Base-by-base conservation (phyloP, 176 grass and related monocot genomes). In the Triticum turgidum region DNA sequence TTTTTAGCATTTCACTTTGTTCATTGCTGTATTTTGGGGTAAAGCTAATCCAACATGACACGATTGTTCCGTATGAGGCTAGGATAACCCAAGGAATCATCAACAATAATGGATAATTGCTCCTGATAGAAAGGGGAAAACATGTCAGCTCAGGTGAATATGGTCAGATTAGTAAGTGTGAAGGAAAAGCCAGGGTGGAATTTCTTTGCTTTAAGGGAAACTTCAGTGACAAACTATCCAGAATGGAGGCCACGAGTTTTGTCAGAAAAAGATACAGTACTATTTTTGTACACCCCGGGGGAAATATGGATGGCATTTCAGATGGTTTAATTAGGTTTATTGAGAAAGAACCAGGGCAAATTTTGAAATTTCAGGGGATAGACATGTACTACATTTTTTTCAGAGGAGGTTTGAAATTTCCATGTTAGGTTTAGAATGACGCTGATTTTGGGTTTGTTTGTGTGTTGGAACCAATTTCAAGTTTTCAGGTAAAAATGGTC, bases 101-200 rank as follows among this genome's bases (percentile, higher is more conserved):
- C 27, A 32, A 11, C 1, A 15, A 70, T 13, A 81, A 49, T 51
- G 21, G 11, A 51, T 61, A 79, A 14, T 85, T 47, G 29, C 34
- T 49, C 1, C 24, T 61, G 69, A n/a, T 76, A 70, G 21, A 52
- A 32, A 69, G 37, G 27, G 47, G 37, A 29, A 82, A 27, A 84
- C 45, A 11, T 37, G 14, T 68, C 44, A 78, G 61, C 65, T 85
- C 21, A 78, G 44, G 73, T 85, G 61, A 78, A 54, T 77, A 37
- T 78, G 30, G 73, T 56, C n/a, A 83, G 35, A 84, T 51, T 38
- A 27, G 15, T 2, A 62, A 80, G 20, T 81, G 65, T 61, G 54
- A 54, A 76, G 21, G 58, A 62, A 84, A 80, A 80, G 35, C 68
- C 17, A 76, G 74, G 49, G 61, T 68, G 63, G 59, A 80, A 91